These are phyloP conservation scores for Alternaria tenuissima DNA, from an alignment of 2,329 filamentous ascomycete species.

Conservation along the genomic window DNA sequence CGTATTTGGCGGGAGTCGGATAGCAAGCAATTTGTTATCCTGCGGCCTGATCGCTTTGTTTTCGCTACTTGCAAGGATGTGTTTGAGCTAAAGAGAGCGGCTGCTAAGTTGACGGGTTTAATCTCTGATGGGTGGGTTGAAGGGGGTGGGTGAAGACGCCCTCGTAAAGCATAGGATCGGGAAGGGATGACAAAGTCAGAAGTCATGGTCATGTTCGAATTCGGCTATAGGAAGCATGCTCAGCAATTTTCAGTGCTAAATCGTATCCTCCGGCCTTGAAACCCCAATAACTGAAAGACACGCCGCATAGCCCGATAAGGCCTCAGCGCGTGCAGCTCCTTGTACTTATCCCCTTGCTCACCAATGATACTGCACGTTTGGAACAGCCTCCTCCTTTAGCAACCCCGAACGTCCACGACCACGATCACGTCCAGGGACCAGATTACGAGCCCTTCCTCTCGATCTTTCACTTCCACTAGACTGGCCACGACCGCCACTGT, in stretches of 20 bases:
- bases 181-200: background rate
- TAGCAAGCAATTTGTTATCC: background rate
- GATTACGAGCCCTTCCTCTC: background rate
- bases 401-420: slow-evolving; percentile 6
- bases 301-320: too few relatives aligned
- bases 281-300: too few relatives aligned
- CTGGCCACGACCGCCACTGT: background rate
- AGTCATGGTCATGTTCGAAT: background rate
- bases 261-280: too few relatives aligned
- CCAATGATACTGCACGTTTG: slow-evolving; percentile 7
- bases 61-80: background rate
- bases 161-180: background rate
- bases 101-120: background rate
- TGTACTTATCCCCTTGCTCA: background rate
- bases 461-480: background rate
- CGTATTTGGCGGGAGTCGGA: background rate
- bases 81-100: background rate
- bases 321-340: too few relatives aligned
- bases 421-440: slow-evolving; percentile 5
- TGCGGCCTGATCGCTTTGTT: background rate
- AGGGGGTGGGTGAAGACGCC: background rate
- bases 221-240: too few relatives aligned
- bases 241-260: too few relatives aligned
- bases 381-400: background rate
- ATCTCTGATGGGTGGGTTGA: background rate